phyloP scores from a whole-genome alignment of 1,284 basidiomycete genomes.

The Ceratobasidium sp. region DNA sequence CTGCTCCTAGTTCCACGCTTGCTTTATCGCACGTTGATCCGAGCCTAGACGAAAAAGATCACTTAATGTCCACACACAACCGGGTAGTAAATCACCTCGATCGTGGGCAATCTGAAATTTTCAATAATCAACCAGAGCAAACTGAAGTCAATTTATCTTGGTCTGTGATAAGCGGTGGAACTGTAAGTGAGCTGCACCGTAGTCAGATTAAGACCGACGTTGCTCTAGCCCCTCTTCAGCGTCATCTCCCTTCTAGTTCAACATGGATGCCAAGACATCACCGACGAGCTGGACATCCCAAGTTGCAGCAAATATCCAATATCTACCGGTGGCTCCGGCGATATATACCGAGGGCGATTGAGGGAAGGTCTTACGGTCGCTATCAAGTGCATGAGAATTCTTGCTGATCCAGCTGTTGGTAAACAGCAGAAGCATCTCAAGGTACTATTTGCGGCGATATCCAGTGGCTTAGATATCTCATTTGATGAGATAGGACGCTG shows the following conservation, averaged over 20 bases:
- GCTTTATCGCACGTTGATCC: slow-evolving; percentile 47
- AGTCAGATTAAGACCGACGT: background rate
- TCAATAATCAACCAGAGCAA: too few species aligned
- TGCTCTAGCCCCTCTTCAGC: background rate
- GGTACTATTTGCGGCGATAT: background rate
- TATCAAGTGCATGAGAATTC: slow-evolving; percentile 17
- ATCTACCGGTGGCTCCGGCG: slow-evolving; percentile 1
- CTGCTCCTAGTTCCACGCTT: slow-evolving; percentile 43
- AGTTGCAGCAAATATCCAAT: slow-evolving; percentile 9
- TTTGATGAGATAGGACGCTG: background rate
- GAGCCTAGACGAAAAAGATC: slow-evolving; percentile 47
- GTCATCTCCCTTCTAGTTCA: background rate
- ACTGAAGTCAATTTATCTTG: background rate
- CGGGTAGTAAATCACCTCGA: too few species aligned
- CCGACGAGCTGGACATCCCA: background rate
- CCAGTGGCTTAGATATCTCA: background rate
- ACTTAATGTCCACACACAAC: too few species aligned
- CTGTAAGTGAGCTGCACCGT: background rate
- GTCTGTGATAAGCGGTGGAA: background rate
- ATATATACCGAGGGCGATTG: slow-evolving; percentile 3
- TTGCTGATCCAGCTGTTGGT: background rate
- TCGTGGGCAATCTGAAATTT: too few species aligned
- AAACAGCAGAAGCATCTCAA: background rate
- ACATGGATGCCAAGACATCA: slow-evolving; percentile 20
- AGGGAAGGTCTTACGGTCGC: background rate